Conservation (phyloP, 257 asterid species). For the Gardenia jasminoides region DNA sequence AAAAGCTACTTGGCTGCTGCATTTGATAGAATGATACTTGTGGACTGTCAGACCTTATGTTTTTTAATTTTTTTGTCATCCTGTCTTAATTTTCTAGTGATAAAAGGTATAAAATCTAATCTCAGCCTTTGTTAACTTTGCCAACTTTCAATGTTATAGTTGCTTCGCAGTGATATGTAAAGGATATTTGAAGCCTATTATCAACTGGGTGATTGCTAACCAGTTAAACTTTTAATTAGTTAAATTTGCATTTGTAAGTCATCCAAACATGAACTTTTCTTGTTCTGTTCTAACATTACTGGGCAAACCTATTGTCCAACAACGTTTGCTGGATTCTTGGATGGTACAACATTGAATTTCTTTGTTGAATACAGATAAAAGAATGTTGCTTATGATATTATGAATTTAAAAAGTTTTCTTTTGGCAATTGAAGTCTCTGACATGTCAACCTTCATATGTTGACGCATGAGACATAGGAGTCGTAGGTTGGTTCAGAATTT, state of each 20-base stretch:
- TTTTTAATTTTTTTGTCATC: not conserved
- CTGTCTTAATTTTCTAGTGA: not conserved
- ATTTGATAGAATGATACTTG: not conserved
- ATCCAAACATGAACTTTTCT: not conserved
- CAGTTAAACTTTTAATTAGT: too few relatives aligned
- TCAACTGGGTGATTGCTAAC: not conserved
- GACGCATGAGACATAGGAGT: not conserved
- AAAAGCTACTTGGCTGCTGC: not conserved
- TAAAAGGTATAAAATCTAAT: not conserved
- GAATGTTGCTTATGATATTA: not conserved
- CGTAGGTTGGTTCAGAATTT: not conserved
- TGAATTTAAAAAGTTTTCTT: not conserved
- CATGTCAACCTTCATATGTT: not conserved
- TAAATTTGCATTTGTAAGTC: not conserved
- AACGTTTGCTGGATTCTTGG: not conserved
- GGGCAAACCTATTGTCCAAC: not conserved
- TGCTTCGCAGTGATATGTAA: not conserved
- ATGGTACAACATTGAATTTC: not conserved
- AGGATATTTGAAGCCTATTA: not conserved
- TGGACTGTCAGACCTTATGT: not conserved
- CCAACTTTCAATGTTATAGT: not conserved
- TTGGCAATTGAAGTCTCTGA: not conserved
- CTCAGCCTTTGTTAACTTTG: not conserved
- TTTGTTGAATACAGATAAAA: not conserved
- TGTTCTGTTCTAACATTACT: not conserved